A percentile compares a stretch with the other conserved stretches of the same genome.
These are phyloP conservation scores for Delphinella strobiligena DNA, from an alignment of 2,329 filamentous ascomycete genomes.

Conservation along the genomic window DNA sequence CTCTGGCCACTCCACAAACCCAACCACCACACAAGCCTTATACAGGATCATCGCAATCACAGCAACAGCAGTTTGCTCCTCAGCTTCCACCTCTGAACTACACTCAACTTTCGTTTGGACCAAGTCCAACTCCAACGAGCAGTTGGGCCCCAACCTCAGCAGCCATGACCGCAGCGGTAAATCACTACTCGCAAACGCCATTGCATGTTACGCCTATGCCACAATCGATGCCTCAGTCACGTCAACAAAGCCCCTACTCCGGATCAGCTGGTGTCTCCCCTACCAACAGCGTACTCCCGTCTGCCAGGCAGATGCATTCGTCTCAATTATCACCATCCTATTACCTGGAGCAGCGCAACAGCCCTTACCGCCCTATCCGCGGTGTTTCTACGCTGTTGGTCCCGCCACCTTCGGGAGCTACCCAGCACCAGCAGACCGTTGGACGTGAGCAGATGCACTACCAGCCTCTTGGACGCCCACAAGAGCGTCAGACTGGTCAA, in stretches of 20 bases:
- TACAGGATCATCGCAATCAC: constrained; percentile 22
- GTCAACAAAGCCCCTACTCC: constrained; percentile 40
- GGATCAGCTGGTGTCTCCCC: constrained; percentile 53
- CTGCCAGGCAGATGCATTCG: constrained; percentile 9
- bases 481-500: constrained; percentile 31
- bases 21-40: constrained; percentile 39
- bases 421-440: constrained; percentile 43
- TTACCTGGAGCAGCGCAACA: constrained; percentile 77
- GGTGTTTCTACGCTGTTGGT: constrained; percentile 85
- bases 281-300: constrained; percentile 47
- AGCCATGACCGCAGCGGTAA: constrained; percentile 12
- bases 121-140: constrained; percentile 54
- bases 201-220: constrained; percentile 9
- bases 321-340: constrained; percentile 74
- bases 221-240: constrained; percentile 22
- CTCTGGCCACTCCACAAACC: constrained; percentile 52
- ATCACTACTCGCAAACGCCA: constrained; percentile 12
- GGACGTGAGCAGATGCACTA: constrained; percentile 39
- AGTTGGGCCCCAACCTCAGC: constrained; percentile 37
- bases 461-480: constrained; percentile 35
- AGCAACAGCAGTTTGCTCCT: constrained; percentile 31
- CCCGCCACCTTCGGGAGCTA: constrained; percentile 67
- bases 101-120: constrained; percentile 54
- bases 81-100: constrained; percentile 52
- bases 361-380: constrained; percentile 84